Base-by-base conservation (phyloP, 768 basidiomycete genomes). In the Chalciporus piperatus region DNA sequence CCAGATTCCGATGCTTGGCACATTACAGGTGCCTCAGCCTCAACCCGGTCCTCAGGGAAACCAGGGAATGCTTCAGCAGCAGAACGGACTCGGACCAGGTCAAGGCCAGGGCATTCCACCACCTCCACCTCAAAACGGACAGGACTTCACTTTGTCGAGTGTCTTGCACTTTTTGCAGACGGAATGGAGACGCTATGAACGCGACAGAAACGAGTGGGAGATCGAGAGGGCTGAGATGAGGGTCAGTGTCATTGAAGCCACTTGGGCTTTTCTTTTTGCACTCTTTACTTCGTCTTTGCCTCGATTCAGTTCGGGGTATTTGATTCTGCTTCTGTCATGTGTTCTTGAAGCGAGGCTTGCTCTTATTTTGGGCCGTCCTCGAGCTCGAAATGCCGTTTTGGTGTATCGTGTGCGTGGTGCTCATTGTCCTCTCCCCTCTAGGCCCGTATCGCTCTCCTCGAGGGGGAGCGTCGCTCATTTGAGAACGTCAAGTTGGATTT, bases 141-240 rank as follows among this genome's bases (percentile, higher is more conserved):
- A 92, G 69, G 93, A 96, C 71, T 91, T 89, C 70, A 97, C 87
- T 42, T 84, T 98, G 48, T 95, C 94, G 6, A 88, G 83, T 63
- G 94, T 98, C 52, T 79, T 99, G 55, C 97, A 99, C 75, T 99
- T 92, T 70, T 80, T 98, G 46, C 97, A 99, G 75, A 92, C 92
- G 19, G 97, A 99, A 76, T 98, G 95, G 92, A 80, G 97, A 56
- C 80, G 92, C 54, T 98, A 97, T 66, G 97, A 98, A 72, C 86
- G 95, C 69, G 97, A 99, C 74, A 81, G 96, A 64, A 99, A 99
- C 68, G 97, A 99, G 74, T 99, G 96, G 96, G 97, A 99, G 78
- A 99, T 99, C 63, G 97, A 98, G 73, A 79, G 97, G 60, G 97
- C 97, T 28, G 97, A 98, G 73, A 98, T 98, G 95, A 81, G 96